These are phyloP conservation scores for Phytophthora sp. DNA, from an alignment of 352 stramenopile species.

Conservation along the genomic window DNA sequence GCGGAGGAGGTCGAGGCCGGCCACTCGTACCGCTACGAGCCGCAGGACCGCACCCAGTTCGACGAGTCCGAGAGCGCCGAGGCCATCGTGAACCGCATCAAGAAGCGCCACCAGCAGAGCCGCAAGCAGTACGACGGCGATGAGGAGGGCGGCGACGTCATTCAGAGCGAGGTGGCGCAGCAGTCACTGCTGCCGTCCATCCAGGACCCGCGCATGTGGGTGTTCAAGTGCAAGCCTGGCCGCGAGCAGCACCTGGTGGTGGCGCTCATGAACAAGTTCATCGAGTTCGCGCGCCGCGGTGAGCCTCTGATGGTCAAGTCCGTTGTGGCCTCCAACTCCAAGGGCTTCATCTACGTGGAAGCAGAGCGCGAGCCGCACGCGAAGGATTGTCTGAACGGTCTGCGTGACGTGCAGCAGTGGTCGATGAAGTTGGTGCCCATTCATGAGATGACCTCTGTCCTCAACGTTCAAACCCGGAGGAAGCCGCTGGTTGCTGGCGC, in stretches of 20 bases:
- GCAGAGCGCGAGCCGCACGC: slow-evolving; percentile 86
- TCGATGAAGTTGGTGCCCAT: slow-evolving; percentile 91
- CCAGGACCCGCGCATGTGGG: slow-evolving; percentile 89
- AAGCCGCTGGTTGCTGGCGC: slow-evolving; percentile 80
- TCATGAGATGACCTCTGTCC: slow-evolving; percentile 90
- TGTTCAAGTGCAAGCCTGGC: slow-evolving; percentile 92
- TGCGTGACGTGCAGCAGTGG: slow-evolving; percentile 87
- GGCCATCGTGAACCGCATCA: slow-evolving; percentile 88
- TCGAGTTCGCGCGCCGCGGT: slow-evolving; percentile 84
- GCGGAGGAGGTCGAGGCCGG: slow-evolving; percentile 76
- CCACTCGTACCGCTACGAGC: slow-evolving; percentile 77
- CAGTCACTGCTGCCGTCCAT: slow-evolving; percentile 89
- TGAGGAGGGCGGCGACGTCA: slow-evolving; percentile 81
- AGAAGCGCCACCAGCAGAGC: slow-evolving; percentile 89
- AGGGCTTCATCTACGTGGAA: slow-evolving; percentile 91
- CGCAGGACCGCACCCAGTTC: slow-evolving; percentile 72
- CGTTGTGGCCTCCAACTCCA: slow-evolving; percentile 86
- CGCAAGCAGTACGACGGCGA: slow-evolving; percentile 86
- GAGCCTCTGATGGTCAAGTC: slow-evolving; percentile 88
- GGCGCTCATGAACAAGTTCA: slow-evolving; percentile 91
- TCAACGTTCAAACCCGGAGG: slow-evolving; percentile 85
- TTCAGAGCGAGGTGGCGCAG: slow-evolving; percentile 88
- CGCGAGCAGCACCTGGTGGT: slow-evolving; percentile 88
- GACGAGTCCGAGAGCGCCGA: slow-evolving; percentile 86
- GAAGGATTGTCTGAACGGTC: slow-evolving; percentile 83